Conservation (phyloP, 768 basidiomycete species). For the Leccinum longicurvipes region DNA sequence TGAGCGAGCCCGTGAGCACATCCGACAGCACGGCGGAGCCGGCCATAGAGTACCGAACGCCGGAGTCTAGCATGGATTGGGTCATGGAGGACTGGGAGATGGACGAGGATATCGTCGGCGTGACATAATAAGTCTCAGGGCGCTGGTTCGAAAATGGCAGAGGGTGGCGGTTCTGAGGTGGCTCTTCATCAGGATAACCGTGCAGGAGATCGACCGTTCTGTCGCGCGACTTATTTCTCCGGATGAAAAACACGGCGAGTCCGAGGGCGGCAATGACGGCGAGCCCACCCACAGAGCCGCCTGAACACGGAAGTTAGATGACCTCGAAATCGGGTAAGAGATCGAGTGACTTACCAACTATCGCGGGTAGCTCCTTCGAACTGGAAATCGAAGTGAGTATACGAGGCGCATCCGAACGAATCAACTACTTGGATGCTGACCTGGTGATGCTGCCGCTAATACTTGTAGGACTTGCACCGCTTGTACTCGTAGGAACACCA, state of each 20-base stretch:
- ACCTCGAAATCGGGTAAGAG: not conserved
- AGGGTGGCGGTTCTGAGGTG: not conserved
- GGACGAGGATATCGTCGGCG: not conserved
- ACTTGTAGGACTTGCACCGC: no score
- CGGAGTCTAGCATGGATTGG: not conserved
- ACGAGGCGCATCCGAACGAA: not conserved
- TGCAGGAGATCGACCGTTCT: not conserved
- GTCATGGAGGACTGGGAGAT: no score
- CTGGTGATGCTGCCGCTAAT: not conserved
- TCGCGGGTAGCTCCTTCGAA: not conserved
- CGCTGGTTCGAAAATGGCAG: not conserved
- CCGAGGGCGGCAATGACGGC: not conserved
- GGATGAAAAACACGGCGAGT: not conserved
- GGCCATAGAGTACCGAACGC: not conserved
- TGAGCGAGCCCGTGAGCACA: not conserved
- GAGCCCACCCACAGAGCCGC: not conserved
- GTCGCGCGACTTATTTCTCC: no score
- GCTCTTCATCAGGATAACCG: not conserved
- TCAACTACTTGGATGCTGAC: not conserved
- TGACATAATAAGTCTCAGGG: not conserved
- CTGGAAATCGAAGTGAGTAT: not conserved
- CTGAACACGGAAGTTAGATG: not conserved
- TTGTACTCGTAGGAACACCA: no score
- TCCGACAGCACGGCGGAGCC: not conserved
- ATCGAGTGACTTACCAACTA: not conserved